These are phyloP conservation scores for Isatis lusitanica DNA, from an alignment of 441 rosid species.

Conservation along the genomic window DNA sequence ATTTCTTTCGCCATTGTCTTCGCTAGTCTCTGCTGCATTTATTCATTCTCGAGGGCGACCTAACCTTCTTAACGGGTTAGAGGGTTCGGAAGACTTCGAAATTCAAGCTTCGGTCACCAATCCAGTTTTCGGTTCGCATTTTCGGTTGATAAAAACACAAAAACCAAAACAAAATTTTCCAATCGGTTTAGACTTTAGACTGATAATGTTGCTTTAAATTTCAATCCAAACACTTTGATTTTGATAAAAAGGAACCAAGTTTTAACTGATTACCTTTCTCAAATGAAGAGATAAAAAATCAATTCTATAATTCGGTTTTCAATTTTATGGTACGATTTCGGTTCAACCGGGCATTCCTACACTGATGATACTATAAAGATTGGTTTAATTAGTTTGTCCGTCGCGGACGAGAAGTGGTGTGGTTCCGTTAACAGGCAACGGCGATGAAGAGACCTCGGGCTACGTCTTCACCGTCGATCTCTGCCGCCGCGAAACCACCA, in stretches of 20 bases:
- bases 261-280: too few species aligned
- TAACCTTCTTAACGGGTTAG: not conserved
- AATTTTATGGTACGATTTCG: not conserved
- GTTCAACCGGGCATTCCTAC: not conserved
- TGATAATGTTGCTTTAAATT: too few species aligned
- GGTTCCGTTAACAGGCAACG: slow-evolving; percentile 21
- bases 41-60: slow-evolving; percentile 22
- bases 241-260: too few species aligned
- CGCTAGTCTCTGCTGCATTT: slow-evolving; percentile 9
- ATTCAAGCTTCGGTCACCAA: not conserved
- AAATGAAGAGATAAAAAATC: too few species aligned
- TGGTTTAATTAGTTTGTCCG: not conserved
- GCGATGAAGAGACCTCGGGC: slow-evolving; percentile 53
- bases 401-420: not conserved
- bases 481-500: slow-evolving; percentile 32
- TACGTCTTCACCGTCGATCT: slow-evolving; percentile 32
- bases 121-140: not conserved
- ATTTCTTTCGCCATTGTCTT: slow-evolving; percentile 21
- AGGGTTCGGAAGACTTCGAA: not conserved
- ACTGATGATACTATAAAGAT: not conserved
- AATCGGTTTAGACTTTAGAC: too few species aligned
- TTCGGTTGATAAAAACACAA: too few species aligned
- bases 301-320: not conserved
- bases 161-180: too few species aligned
- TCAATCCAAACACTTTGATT: too few species aligned